These are phyloP conservation scores for Penicillium sp. DNA, from an alignment of 2,329 filamentous ascomycete genomes.

Conservation along the genomic window DNA sequence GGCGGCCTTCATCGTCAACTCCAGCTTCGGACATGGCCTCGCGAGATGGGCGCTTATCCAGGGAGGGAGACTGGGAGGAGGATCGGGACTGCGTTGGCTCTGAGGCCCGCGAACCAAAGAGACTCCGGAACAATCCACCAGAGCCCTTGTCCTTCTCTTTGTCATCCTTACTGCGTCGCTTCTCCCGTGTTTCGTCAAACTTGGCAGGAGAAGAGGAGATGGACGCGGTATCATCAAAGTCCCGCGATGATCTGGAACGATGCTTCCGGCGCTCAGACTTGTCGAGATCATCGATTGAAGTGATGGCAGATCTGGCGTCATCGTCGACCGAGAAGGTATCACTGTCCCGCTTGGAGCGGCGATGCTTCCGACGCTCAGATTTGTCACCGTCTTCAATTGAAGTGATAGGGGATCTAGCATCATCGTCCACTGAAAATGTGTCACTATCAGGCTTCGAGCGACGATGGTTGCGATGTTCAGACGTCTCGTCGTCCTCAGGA, in stretches of 20 bases:
- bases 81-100: conserved; percentile 27
- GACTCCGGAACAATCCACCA: conserved; percentile 35
- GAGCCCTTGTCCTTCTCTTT: conserved; percentile 33
- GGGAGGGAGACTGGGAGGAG: conserved; percentile 26
- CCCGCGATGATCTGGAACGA: conserved; percentile 23
- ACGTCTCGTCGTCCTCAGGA: conserved; percentile 25
- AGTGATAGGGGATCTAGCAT: not conserved
- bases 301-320: conserved; percentile 1
- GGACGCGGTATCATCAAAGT: conserved; percentile 37
- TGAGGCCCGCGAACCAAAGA: conserved; percentile 40
- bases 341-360: conserved; percentile 27
- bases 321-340: conserved; percentile 12
- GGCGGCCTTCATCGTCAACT: conserved; percentile 42
- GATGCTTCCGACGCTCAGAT: conserved; percentile 10
- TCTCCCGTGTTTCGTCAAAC: conserved; percentile 32
- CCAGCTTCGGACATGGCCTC: conserved; percentile 39
- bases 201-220: conserved; percentile 34
- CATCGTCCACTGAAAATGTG: conserved; percentile 3
- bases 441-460: conserved; percentile 28
- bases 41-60: conserved; percentile 29
- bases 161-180: conserved; percentile 32
- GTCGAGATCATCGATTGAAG: conserved; percentile 2
- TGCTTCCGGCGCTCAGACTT: conserved; percentile 23
- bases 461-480: conserved; percentile 15
- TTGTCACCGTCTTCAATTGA: conserved; percentile 6